A percentile compares a stretch with the other conserved stretches of the same genome.
phyloP scores from a whole-genome alignment of 306 rosid genomes.

The Citrullus amarus region DNA sequence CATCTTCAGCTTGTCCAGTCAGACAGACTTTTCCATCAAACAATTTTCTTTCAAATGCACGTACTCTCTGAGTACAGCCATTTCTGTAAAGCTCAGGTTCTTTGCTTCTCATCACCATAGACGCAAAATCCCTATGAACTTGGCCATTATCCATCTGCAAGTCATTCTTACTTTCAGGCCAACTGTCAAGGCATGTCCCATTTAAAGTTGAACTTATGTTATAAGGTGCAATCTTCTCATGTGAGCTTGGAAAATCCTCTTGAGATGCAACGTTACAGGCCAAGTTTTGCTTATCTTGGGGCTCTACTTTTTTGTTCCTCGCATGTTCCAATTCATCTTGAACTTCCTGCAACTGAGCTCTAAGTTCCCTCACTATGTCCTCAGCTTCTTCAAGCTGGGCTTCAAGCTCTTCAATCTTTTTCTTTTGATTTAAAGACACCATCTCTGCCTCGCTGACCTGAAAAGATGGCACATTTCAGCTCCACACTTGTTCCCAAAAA shows the following conservation, averaged over 20 bases:
- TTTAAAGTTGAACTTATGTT: conserved; percentile 15
- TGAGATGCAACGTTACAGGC: conserved; percentile 3
- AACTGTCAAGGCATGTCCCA: conserved; percentile 24
- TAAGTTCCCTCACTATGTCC: conserved; percentile 67
- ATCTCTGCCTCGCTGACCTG: conserved; percentile 56
- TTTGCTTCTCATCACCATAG: conserved; percentile 73
- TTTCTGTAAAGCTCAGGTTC: conserved; percentile 69
- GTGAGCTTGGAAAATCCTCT: conserved; percentile 21
- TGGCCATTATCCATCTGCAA: conserved; percentile 23
- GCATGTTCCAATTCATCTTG: conserved; percentile 53
- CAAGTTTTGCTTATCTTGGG: conserved; percentile 2
- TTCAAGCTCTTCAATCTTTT: conserved; percentile 76
- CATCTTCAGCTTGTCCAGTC: conserved; percentile 35
- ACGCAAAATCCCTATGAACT: conserved; percentile 50
- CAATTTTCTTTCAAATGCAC: conserved; percentile 59
- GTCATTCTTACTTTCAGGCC: conserved; percentile 21
- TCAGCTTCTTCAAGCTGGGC: conserved; percentile 86
- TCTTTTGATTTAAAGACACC: conserved; percentile 38
- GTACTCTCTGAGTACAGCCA: conserved; percentile 91
- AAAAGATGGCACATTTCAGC: conserved; percentile 8
- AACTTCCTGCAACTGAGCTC: conserved; percentile 60
- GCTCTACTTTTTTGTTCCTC: conserved; percentile 23
- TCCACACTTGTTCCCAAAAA: conserved; percentile 10
- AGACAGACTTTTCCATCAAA: conserved; percentile 2
- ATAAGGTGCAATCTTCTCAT: conserved; percentile 14